phyloP scores from a whole-genome alignment of 257 asterid genomes.

The Solanum sejunctum region DNA sequence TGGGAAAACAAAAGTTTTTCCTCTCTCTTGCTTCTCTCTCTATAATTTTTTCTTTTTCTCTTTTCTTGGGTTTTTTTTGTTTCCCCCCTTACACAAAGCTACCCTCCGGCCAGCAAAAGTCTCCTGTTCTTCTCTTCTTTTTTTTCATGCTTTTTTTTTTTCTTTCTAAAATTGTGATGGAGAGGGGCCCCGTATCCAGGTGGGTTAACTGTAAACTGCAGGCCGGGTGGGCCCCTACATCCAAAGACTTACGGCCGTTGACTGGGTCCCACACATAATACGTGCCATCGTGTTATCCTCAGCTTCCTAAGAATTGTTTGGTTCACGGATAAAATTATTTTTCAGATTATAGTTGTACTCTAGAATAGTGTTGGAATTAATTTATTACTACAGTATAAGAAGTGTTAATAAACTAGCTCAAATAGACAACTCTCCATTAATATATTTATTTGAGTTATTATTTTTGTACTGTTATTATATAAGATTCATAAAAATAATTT shows the following conservation, averaged over 20 bases:
- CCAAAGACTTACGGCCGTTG: background rate
- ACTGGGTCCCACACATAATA: background rate
- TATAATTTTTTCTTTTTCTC: background rate
- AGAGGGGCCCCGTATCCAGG: background rate
- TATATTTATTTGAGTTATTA: fast-evolving
- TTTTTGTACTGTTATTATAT: too few relatives aligned
- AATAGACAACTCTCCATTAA: too few relatives aligned
- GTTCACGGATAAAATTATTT: too few relatives aligned
- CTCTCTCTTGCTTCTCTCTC: slow-evolving; percentile 47
- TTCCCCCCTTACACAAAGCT: background rate
- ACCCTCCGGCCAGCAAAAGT: background rate
- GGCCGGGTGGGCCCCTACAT: background rate
- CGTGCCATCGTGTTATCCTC: background rate
- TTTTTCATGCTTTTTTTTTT: background rate
- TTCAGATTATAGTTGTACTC: too few relatives aligned
- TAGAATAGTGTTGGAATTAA: too few relatives aligned
- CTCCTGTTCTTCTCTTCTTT: background rate
- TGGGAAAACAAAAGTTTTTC: slow-evolving; percentile 4
- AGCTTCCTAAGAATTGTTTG: background rate
- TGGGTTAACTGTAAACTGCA: background rate
- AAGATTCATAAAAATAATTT: too few relatives aligned
- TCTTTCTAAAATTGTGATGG: background rate
- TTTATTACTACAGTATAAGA: too few relatives aligned
- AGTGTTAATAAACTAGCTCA: too few relatives aligned
- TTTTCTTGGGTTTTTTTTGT: background rate